These are phyloP conservation scores for Musa troglodytarum DNA, from an alignment of 176 grass and related monocot genomes.

Conservation along the genomic window DNA sequence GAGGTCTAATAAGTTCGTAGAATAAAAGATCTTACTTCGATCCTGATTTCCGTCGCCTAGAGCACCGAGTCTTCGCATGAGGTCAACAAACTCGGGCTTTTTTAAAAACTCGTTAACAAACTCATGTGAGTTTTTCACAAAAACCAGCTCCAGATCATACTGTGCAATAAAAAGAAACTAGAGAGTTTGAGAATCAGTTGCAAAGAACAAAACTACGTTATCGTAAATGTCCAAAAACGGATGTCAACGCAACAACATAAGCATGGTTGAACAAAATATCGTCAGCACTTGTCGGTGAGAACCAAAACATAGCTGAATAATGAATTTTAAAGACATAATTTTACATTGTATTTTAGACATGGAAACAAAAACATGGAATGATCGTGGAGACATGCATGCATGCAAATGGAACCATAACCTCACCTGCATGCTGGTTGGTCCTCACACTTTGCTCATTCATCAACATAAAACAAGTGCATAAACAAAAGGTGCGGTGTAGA, in stretches of 20 bases:
- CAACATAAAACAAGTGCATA: background rate
- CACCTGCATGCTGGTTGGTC: background rate
- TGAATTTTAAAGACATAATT: background rate
- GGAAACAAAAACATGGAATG: background rate
- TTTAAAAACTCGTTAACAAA: conserved; percentile 75
- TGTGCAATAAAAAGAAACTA: conserved; percentile 24
- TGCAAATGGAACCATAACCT: background rate
- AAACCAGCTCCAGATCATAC: conserved; percentile 78
- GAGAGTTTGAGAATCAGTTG: background rate
- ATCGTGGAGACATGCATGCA: background rate
- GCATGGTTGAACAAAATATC: background rate
- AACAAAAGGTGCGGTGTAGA: background rate
- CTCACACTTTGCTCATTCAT: background rate
- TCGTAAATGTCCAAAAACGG: background rate
- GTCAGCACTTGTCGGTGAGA: background rate
- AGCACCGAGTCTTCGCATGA: conserved; percentile 88
- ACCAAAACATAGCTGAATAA: background rate
- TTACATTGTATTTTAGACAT: background rate
- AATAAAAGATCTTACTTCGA: conserved; percentile 44
- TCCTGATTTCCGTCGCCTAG: conserved; percentile 67
- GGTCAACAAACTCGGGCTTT: conserved; percentile 72
- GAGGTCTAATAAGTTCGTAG: background rate
- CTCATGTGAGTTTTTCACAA: conserved; percentile 89
- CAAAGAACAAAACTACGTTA: background rate
- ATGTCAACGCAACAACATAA: background rate